A percentile compares a stretch with the other conserved stretches of the same genome.
Evolutionary conservation across 768 basidiomycete genomes (phyloP).

Genomic region (Suillus fuscotomentosus): DNA sequence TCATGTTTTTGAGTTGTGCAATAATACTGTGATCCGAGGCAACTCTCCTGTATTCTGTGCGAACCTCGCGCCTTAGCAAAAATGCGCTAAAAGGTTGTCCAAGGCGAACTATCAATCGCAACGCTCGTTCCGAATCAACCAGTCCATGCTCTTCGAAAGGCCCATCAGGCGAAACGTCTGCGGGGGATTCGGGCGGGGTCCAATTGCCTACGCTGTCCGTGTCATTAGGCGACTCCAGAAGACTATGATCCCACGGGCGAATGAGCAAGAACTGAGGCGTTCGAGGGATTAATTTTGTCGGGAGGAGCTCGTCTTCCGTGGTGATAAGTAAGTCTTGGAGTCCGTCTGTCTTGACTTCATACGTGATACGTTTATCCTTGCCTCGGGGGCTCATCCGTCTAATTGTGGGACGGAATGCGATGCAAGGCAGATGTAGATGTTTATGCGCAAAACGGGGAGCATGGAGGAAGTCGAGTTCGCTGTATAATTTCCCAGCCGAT

Average conservation of each 20-base stretch:
- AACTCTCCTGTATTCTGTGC: background rate
- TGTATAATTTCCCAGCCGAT: background rate
- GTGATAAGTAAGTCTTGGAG: background rate
- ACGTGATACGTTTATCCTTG: background rate
- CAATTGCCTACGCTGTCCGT: background rate
- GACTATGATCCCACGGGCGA: background rate
- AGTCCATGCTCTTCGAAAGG: background rate
- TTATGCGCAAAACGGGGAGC: background rate
- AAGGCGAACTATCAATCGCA: background rate
- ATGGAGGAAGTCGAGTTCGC: background rate
- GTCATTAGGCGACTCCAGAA: background rate
- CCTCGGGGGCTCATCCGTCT: background rate
- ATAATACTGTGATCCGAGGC: background rate
- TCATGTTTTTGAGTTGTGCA: background rate
- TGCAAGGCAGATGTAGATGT: background rate
- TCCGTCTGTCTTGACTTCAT: background rate
- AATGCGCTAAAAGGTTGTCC: background rate
- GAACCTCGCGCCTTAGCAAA: background rate
- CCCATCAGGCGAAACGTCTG: background rate
- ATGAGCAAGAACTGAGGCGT: background rate
- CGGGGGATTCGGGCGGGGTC: background rate
- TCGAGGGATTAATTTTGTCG: too few species aligned
- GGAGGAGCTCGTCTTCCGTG: background rate
- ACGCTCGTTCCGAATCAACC: background rate
- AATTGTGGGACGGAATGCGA: background rate